Evolutionary conservation across 495 filamentous ascomycete species (phyloP).

Genomic region (Penicillium canescens): DNA sequence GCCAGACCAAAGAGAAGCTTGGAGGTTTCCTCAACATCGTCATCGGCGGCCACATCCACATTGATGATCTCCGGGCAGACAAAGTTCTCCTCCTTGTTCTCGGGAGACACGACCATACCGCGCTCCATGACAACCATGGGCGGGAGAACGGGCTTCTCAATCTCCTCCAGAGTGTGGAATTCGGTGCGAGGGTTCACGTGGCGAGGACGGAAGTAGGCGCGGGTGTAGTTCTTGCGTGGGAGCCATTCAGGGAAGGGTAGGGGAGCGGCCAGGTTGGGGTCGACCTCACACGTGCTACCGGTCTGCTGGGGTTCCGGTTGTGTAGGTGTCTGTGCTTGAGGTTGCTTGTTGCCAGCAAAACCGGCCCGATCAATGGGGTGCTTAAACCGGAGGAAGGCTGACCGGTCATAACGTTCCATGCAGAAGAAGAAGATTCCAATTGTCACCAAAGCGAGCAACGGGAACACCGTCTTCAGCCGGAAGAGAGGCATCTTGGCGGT

Average conservation of each 20-base stretch:
- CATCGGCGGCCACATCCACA: constrained; percentile 43
- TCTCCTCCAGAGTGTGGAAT: constrained; percentile 43
- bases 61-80: constrained; percentile 49
- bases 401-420: constrained; percentile 45
- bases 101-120: constrained; percentile 43
- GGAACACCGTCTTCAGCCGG: constrained; percentile 46
- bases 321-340: constrained; percentile 20
- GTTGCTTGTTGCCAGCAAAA: constrained; percentile 8
- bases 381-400: constrained; percentile 45
- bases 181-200: constrained; percentile 39
- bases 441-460: constrained; percentile 43
- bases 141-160: constrained; percentile 44
- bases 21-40: constrained; percentile 49
- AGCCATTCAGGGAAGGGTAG: constrained; percentile 48
- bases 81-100: constrained; percentile 34
- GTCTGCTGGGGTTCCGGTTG: constrained; percentile 13
- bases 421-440: constrained; percentile 50
- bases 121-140: constrained; percentile 48
- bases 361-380: constrained; percentile 35
- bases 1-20: constrained; percentile 53
- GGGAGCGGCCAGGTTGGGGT: constrained; percentile 38
- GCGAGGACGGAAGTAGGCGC: constrained; percentile 47
- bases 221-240: constrained; percentile 50
- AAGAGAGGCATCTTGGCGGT: constrained; percentile 44
- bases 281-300: constrained; percentile 34